Percentiles rank a stretch among this genome's conserved stretches.
phyloP scores from a whole-genome alignment of 2,329 filamentous ascomycete genomes.

The Talaromyces sp. region DNA sequence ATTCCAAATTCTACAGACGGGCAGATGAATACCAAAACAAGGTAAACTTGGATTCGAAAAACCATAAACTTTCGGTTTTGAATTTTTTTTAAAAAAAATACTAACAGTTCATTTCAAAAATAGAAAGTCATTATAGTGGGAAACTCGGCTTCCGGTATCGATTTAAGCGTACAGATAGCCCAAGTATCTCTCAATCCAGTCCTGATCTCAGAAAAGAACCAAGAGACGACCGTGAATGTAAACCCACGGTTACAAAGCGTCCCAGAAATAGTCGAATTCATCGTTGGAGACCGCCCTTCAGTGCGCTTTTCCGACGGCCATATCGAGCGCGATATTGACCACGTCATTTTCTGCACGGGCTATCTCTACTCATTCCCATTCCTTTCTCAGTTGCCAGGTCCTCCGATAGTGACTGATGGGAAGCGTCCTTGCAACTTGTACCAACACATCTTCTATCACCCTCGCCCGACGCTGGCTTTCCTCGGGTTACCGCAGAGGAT shows the following conservation, averaged over 20 bases:
- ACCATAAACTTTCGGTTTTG: background rate
- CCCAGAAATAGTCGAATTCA: slow-evolving; percentile 47
- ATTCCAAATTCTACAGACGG: slow-evolving; percentile 75
- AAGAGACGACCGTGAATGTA: background rate
- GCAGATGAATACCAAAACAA: slow-evolving; percentile 59
- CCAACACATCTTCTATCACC: slow-evolving; percentile 71
- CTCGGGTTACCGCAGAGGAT: slow-evolving; percentile 70
- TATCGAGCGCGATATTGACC: slow-evolving; percentile 64
- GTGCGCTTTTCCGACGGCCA: slow-evolving; percentile 64
- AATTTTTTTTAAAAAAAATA: slow-evolving; percentile 45
- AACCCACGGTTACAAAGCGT: background rate
- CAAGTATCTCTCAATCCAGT: slow-evolving; percentile 55
- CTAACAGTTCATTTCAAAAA: slow-evolving; percentile 52
- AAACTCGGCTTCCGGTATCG: slow-evolving; percentile 76
- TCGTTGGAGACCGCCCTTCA: slow-evolving; percentile 48
- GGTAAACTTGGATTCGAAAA: background rate
- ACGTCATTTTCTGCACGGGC: slow-evolving; percentile 80
- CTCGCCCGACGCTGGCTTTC: slow-evolving; percentile 73
- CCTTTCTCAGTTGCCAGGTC: slow-evolving; percentile 39
- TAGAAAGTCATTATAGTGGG: slow-evolving; percentile 81
- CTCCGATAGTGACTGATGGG: slow-evolving; percentile 59
- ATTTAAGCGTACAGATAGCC: slow-evolving; percentile 76
- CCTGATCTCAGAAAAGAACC: slow-evolving; percentile 47
- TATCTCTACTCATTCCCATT: slow-evolving; percentile 86
- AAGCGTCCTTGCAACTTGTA: slow-evolving; percentile 67